Evolutionary conservation across 176 grass and related monocot species (phyloP).

Genomic region (Neostapfia colusana): DNA sequence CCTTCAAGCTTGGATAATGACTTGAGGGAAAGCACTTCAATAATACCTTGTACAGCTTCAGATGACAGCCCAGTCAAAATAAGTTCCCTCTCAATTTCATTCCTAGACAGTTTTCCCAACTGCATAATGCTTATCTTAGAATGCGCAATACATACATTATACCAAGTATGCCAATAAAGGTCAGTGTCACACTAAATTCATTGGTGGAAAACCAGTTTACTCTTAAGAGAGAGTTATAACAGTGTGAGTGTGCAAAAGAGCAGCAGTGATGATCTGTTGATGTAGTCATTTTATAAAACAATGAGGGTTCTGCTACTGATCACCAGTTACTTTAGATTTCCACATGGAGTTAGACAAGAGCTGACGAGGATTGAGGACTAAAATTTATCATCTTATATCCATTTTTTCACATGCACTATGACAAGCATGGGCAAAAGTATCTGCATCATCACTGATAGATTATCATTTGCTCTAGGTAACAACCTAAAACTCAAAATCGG

Average conservation of each 20-base stretch:
- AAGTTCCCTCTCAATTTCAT: slow-evolving; percentile 79
- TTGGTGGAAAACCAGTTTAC: not conserved
- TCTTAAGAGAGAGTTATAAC: not conserved
- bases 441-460: not conserved
- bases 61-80: slow-evolving; percentile 55
- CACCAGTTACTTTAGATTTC: not conserved
- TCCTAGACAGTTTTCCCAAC: slow-evolving; percentile 75
- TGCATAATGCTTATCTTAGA: slow-evolving; percentile 38
- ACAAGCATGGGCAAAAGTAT: not conserved
- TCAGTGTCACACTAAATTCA: slow-evolving; percentile 15
- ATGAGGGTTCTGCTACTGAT: not conserved
- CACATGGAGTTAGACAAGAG: not conserved
- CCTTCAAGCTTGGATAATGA: slow-evolving; percentile 80
- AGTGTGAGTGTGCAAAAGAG: not conserved
- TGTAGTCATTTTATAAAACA: slow-evolving; percentile 2
- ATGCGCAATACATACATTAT: slow-evolving; percentile 19
- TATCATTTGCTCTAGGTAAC: not conserved
- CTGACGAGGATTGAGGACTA: no score
- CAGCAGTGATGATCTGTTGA: not conserved
- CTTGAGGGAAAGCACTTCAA: slow-evolving; percentile 81
- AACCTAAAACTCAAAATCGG: not conserved
- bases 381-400: not conserved
- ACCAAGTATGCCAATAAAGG: slow-evolving; percentile 28
- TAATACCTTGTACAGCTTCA: slow-evolving; percentile 76
- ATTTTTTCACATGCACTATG: not conserved